These are phyloP conservation scores for Castanea crenata DNA, from an alignment of 306 rosid genomes.

Conservation along the genomic window DNA sequence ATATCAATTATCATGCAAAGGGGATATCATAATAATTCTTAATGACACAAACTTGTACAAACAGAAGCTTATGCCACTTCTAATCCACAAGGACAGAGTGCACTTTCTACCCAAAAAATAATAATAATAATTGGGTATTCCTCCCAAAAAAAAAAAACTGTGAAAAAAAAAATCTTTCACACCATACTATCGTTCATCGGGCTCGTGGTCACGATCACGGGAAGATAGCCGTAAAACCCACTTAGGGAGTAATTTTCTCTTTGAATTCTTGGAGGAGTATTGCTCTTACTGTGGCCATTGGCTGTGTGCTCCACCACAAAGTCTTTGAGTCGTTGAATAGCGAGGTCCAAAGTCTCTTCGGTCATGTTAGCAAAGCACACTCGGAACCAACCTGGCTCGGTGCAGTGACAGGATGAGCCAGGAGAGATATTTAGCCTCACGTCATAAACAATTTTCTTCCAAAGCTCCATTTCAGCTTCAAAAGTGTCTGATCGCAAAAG, in stretches of 20 bases:
- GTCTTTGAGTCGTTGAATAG: constrained; percentile 54
- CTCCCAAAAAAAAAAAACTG: constrained; percentile 19
- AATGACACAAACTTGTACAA: constrained; percentile 21
- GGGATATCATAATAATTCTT: neutral
- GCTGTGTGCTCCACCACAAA: constrained; percentile 38
- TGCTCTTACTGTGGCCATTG: constrained; percentile 3
- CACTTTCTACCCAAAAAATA: constrained; percentile 27
- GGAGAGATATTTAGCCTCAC: constrained; percentile 75
- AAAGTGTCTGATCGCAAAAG: constrained; percentile 57
- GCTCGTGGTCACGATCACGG: constrained; percentile 40
- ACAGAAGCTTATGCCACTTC: constrained; percentile 39
- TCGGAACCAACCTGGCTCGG: constrained; percentile 87
- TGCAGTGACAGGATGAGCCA: constrained; percentile 77
- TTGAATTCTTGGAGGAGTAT: constrained; percentile 15
- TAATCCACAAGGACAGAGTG: constrained; percentile 55
- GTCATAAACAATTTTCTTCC: constrained; percentile 70
- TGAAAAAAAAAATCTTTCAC: constrained; percentile 13
- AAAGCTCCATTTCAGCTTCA: constrained; percentile 76
- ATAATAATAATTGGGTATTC: constrained; percentile 19
- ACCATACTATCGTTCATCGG: constrained; percentile 54
- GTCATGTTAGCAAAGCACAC: constrained; percentile 85
- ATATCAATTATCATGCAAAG: constrained; percentile 1
- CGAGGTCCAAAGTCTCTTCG: constrained; percentile 51
- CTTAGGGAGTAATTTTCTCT: constrained; percentile 51
- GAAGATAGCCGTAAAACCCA: constrained; percentile 84